These are phyloP conservation scores for Xylaria grammica DNA, from an alignment of 495 filamentous ascomycete genomes.

Conservation along the genomic window DNA sequence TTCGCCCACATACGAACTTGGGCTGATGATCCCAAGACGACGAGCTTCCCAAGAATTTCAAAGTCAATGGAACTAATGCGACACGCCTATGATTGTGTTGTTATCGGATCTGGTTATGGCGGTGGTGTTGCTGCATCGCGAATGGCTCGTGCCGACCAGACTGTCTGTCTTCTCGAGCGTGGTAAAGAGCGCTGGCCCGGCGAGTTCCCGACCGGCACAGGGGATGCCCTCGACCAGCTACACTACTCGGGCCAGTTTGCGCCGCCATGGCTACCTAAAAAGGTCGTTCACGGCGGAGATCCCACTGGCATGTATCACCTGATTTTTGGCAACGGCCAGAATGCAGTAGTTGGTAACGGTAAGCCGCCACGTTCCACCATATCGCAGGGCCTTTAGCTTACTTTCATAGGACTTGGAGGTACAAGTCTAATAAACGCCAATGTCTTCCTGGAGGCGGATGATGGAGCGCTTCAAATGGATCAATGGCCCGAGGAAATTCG, in stretches of 20 bases:
- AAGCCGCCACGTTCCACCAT: slow-evolving; percentile 22
- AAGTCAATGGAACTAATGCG: slow-evolving; percentile 62
- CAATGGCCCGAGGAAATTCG: slow-evolving; percentile 66
- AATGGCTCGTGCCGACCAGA: slow-evolving; percentile 65
- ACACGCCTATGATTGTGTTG: slow-evolving; percentile 65
- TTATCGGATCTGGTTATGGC: slow-evolving; percentile 72
- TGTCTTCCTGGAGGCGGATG: slow-evolving; percentile 67
- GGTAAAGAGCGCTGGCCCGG: slow-evolving; percentile 70
- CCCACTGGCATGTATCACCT: slow-evolving; percentile 69
- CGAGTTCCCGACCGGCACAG: slow-evolving; percentile 59
- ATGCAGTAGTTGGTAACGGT: slow-evolving; percentile 70
- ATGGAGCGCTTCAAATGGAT: slow-evolving; percentile 56
- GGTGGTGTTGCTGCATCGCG: slow-evolving; percentile 69
- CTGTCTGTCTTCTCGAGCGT: slow-evolving; percentile 66
- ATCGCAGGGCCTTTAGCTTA: neutral
- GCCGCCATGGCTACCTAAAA: slow-evolving; percentile 44
- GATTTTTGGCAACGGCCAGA: slow-evolving; percentile 67
- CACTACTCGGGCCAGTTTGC: slow-evolving; percentile 62
- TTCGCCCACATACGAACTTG: slow-evolving; percentile 46
- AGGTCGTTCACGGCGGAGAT: slow-evolving; percentile 52
- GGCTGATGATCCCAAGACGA: slow-evolving; percentile 45
- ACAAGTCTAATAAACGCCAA: slow-evolving; percentile 71
- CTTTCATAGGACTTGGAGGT: slow-evolving; percentile 60
- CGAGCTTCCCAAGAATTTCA: slow-evolving; percentile 57
- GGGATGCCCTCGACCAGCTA: slow-evolving; percentile 53